A percentile compares a stretch with the other conserved stretches of the same genome.
Evolutionary conservation across 768 basidiomycete genomes (phyloP).

Genomic region (Lyophyllum decastes): DNA sequence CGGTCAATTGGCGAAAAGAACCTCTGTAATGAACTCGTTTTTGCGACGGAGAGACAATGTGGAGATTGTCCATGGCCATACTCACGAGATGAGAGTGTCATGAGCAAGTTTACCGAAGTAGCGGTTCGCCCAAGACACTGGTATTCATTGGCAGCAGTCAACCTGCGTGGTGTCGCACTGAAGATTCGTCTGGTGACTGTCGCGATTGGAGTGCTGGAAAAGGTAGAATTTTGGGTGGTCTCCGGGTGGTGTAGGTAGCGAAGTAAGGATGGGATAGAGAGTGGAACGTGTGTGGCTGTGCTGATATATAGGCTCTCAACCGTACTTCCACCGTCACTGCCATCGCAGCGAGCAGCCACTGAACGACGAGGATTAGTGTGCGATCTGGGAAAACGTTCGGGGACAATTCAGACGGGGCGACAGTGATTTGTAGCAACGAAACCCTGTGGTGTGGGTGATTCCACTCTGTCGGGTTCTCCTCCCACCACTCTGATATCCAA

Average conservation of each 20-base stretch:
- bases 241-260: background rate
- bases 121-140: conserved; percentile 24
- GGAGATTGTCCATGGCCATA: background rate
- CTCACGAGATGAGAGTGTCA: conserved; percentile 1
- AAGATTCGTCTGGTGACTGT: background rate
- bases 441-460: conserved; percentile 29
- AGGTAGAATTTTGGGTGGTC: background rate
- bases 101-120: conserved; percentile 20
- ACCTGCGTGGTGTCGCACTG: background rate
- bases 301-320: conserved; percentile 6
- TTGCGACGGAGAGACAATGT: background rate
- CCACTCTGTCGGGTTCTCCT: conserved; percentile 44
- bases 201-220: background rate
- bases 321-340: background rate
- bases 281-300: conserved; percentile 18
- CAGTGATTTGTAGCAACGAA: conserved; percentile 10
- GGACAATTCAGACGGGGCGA: background rate
- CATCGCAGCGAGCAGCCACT: background rate
- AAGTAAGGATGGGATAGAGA: background rate
- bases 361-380: background rate
- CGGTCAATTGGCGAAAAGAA: background rate
- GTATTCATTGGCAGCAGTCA: conserved; percentile 14
- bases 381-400: background rate
- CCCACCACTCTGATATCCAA: conserved; percentile 14
- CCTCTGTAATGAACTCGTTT: background rate